phyloP scores from a whole-genome alignment of 257 asterid genomes.

The Petunia secreta region DNA sequence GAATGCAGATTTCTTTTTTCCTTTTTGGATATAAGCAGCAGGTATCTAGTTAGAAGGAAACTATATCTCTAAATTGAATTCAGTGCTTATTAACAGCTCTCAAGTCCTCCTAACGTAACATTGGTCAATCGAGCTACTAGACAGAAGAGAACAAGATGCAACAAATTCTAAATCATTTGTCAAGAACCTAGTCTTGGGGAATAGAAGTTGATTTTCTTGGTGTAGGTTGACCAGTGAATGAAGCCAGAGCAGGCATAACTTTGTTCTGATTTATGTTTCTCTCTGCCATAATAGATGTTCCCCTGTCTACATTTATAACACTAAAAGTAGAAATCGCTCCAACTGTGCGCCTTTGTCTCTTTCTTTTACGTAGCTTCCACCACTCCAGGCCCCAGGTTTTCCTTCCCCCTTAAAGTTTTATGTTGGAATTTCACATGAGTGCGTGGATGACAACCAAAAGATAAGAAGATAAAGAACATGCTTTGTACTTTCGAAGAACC shows the following conservation, averaged over 20 bases:
- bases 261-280: constrained; percentile 6
- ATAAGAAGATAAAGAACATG: neutral
- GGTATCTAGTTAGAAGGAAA: constrained; percentile 19
- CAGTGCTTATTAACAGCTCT: constrained; percentile 9
- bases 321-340: constrained; percentile 20
- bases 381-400: constrained; percentile 10
- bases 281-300: neutral
- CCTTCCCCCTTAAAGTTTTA: constrained; percentile 2
- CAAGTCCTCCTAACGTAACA: constrained; percentile 1
- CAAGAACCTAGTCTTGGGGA: neutral
- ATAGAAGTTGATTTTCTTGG: constrained; percentile 1
- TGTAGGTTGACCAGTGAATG: constrained; percentile 8
- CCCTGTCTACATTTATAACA: neutral
- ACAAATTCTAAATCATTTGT: neutral
- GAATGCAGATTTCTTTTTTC: neutral
- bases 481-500: neutral
- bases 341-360: neutral
- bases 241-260: constrained; percentile 8
- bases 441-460: neutral
- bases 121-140: neutral
- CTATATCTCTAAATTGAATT: constrained; percentile 5
- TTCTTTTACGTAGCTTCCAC: neutral
- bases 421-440: neutral
- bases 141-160: constrained; percentile 5
- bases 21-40: neutral